phyloP scores from a whole-genome alignment of 495 filamentous ascomycete species.

The Hypoxylon subgilvum region DNA sequence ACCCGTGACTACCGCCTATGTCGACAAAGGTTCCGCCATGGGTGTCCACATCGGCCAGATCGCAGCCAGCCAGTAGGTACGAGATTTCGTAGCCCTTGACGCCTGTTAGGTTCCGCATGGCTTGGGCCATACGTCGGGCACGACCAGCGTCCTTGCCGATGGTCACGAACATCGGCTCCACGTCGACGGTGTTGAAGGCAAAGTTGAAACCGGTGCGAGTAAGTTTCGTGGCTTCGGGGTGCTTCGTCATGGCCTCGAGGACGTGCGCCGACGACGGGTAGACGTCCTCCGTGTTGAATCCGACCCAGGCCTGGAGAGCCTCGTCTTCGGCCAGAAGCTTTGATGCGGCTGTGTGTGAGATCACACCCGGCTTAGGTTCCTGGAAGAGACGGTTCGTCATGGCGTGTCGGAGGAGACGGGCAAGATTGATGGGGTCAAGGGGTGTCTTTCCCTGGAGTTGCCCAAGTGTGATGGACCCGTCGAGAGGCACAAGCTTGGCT shows the following conservation, averaged over 20 bases:
- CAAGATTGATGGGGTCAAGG: conserved; percentile 53
- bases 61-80: conserved; percentile 51
- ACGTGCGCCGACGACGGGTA: conserved; percentile 55
- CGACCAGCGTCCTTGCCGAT: conserved; percentile 53
- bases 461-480: conserved; percentile 49
- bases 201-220: conserved; percentile 56
- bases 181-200: conserved; percentile 53
- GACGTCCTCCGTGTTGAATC: conserved; percentile 58
- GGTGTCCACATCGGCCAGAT: conserved; percentile 50
- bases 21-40: conserved; percentile 57
- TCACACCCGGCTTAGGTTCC: conserved; percentile 55
- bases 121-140: conserved; percentile 56
- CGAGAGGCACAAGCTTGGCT: conserved; percentile 50
- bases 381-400: conserved; percentile 64
- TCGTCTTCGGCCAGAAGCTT: conserved; percentile 52
- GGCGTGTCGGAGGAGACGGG: conserved; percentile 60
- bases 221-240: conserved; percentile 50
- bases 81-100: conserved; percentile 57
- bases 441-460: conserved; percentile 50
- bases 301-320: conserved; percentile 56
- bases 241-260: conserved; percentile 42
- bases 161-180: conserved; percentile 58
- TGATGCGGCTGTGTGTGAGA: conserved; percentile 61
- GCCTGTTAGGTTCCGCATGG: conserved; percentile 58
- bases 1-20: conserved; percentile 62